Evolutionary conservation across 345 rosid species (phyloP).

Genomic region (Noccaea bulbosa): DNA sequence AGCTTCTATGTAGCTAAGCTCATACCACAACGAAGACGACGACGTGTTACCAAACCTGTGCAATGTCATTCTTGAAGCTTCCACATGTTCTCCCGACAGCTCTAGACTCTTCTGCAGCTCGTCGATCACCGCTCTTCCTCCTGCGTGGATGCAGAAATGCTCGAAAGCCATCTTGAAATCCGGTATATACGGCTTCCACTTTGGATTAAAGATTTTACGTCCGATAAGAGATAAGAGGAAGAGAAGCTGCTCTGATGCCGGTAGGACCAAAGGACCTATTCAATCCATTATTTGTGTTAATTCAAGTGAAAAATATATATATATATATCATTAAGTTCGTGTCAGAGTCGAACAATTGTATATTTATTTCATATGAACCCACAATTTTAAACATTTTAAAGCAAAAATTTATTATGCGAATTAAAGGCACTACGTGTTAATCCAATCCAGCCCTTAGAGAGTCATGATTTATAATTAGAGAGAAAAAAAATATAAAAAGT

Average conservation of each 20-base stretch:
- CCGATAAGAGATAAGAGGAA: constrained; percentile 63
- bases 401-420: not conserved
- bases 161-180: constrained; percentile 89
- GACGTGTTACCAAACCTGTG: constrained; percentile 89
- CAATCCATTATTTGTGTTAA: constrained; percentile 8
- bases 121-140: constrained; percentile 85
- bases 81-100: constrained; percentile 70
- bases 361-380: not conserved
- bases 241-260: constrained; percentile 74
- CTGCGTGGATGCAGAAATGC: constrained; percentile 94
- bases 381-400: not conserved
- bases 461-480: not conserved
- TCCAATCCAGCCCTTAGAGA: too few relatives aligned
- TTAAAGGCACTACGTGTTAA: not conserved
- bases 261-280: constrained; percentile 70
- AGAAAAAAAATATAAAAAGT: not conserved
- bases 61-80: constrained; percentile 84
- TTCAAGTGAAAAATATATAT: not conserved
- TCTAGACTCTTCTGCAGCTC: constrained; percentile 76
- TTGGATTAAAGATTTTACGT: constrained; percentile 64
- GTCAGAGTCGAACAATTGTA: not conserved
- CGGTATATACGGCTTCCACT: constrained; percentile 80
- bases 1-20: constrained; percentile 71
- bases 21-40: constrained; percentile 86
- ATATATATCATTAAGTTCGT: not conserved